These are phyloP conservation scores for Gamsiella multidivaricata DNA, from an alignment of 192 early-diverging fungal species.

Conservation along the genomic window DNA sequence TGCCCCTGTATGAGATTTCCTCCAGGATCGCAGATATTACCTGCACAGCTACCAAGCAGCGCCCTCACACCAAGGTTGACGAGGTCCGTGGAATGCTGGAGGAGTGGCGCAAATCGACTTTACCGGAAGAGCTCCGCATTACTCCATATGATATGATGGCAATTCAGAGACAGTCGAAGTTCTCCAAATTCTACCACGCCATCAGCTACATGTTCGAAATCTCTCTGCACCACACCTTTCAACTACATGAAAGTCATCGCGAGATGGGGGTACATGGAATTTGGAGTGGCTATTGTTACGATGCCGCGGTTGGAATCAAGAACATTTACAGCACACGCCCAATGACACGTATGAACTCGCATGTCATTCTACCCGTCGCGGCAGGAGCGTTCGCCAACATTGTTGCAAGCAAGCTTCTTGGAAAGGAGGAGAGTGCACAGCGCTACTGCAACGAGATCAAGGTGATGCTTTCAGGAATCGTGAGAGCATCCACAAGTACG, in stretches of 20 bases:
- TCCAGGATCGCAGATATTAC: slow-evolving; percentile 42
- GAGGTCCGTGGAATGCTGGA: slow-evolving; percentile 26
- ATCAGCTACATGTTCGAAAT: slow-evolving; percentile 50
- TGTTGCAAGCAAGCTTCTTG: slow-evolving; percentile 32
- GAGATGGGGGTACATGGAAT: slow-evolving; percentile 35
- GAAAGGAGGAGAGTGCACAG: slow-evolving; percentile 39
- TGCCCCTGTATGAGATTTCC: slow-evolving; percentile 43
- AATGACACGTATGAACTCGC: slow-evolving; percentile 47
- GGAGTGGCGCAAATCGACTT: slow-evolving; percentile 31
- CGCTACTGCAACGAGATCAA: slow-evolving; percentile 44
- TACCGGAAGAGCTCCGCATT: slow-evolving; percentile 29
- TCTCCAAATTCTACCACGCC: slow-evolving; percentile 49
- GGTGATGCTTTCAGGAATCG: slow-evolving; percentile 33
- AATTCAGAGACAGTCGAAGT: slow-evolving; percentile 30
- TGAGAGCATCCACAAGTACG: slow-evolving; percentile 31
- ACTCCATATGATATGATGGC: slow-evolving; percentile 27
- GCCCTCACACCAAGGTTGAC: slow-evolving; percentile 44
- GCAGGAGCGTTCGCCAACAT: slow-evolving; percentile 48
- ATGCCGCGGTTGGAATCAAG: slow-evolving; percentile 38
- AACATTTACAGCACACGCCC: slow-evolving; percentile 45
- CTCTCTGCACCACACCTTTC: slow-evolving; percentile 48
- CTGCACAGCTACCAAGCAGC: slow-evolving; percentile 39
- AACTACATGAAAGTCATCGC: slow-evolving; percentile 39
- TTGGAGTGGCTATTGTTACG: slow-evolving; percentile 42
- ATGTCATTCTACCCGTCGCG: slow-evolving; percentile 44